Conservation (phyloP, 441 rosid genomes). For the Adansonia madagascariensis region DNA sequence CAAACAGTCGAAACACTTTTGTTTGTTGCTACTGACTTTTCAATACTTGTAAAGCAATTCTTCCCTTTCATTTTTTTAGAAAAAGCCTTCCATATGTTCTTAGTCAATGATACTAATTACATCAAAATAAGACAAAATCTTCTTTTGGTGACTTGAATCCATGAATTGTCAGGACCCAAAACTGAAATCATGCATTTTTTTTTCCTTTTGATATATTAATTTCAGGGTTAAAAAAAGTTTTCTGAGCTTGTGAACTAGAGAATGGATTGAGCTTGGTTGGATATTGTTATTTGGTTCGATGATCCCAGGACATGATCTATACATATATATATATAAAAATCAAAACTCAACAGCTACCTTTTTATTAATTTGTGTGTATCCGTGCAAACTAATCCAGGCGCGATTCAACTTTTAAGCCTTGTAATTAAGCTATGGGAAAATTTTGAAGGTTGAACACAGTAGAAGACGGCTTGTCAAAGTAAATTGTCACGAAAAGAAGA, state of each 20-base stretch:
- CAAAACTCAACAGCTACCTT: neutral
- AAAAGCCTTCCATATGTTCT: too few relatives aligned
- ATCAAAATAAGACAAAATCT: neutral
- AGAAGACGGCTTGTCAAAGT: conserved; percentile 21
- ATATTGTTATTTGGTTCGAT: neutral
- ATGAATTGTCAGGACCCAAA: neutral
- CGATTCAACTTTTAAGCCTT: neutral
- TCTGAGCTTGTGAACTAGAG: neutral
- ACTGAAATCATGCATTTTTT: too few relatives aligned
- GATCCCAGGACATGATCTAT: neutral
- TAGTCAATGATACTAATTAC: neutral
- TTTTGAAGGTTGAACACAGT: neutral
- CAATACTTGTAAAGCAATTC: too few relatives aligned
- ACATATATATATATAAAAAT: too few relatives aligned
- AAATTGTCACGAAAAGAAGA: neutral
- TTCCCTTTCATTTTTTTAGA: too few relatives aligned
- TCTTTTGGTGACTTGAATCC: neutral
- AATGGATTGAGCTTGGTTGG: neutral
- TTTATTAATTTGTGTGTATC: neutral
- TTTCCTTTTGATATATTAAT: neutral
- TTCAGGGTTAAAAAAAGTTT: neutral
- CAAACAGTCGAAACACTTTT: neutral
- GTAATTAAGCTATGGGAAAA: neutral
- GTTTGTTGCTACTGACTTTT: conserved; percentile 17
- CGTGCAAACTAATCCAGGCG: neutral